phyloP scores from a whole-genome alignment of 2,329 filamentous ascomycete genomes.

The Rhynchosporium agropyri region DNA sequence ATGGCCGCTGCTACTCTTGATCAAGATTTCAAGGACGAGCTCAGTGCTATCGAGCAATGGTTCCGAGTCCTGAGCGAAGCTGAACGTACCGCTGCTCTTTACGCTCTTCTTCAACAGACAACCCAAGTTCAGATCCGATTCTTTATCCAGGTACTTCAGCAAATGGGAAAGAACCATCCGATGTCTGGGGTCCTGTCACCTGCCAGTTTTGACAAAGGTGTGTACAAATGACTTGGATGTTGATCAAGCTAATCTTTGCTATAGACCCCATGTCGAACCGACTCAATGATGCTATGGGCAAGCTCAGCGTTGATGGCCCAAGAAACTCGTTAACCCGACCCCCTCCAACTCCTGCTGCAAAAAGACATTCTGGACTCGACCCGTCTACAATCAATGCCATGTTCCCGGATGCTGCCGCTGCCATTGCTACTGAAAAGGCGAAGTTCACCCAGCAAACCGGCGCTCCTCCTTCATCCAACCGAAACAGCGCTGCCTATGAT shows the following conservation, averaged over 20 bases:
- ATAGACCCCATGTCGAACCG: conserved; percentile 96
- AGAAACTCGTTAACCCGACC: conserved; percentile 85
- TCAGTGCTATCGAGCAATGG: conserved; percentile 99
- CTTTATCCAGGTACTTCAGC: conserved; percentile 97
- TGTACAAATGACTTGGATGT: conserved; percentile 33
- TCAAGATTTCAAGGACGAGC: conserved; percentile 98
- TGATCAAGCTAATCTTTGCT: conserved; percentile 19
- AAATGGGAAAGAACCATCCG: conserved; percentile 98
- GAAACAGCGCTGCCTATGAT: conserved; percentile 83
- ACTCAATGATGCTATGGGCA: conserved; percentile 94
- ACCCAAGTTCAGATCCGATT: conserved; percentile 99
- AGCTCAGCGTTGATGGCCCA: conserved; percentile 83
- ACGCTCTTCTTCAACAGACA: conserved; percentile 94
- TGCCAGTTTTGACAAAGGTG: conserved; percentile 95
- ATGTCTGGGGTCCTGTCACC: conserved; percentile 96
- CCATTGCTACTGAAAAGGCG: conserved; percentile 97
- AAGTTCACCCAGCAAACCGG: conserved; percentile 96
- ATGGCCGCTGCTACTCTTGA: conserved; percentile 99
- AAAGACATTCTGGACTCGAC: conserved; percentile 94
- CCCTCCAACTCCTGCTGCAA: conserved; percentile 74
- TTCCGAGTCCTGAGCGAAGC: conserved; percentile 97
- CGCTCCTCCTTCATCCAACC: conserved; percentile 84
- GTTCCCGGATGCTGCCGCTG: conserved; percentile 97
- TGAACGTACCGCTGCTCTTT: conserved; percentile 91
- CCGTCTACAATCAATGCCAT: conserved; percentile 94